These are phyloP conservation scores for Aspergillus sojae DNA, from an alignment of 2,329 filamentous ascomycete species.

Conservation along the genomic window DNA sequence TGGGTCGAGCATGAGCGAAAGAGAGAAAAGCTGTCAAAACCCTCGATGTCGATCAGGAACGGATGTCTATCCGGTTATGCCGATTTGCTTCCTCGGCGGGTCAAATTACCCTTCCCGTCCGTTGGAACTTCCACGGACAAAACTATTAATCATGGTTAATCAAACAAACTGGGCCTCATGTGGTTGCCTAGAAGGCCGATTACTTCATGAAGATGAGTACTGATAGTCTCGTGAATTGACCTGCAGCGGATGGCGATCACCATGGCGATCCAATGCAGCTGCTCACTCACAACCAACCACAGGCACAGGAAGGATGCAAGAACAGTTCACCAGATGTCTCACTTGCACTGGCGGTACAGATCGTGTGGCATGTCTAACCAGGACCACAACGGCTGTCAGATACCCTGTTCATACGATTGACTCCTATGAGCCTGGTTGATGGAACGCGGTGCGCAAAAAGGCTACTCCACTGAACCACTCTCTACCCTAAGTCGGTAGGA, in stretches of 20 bases:
- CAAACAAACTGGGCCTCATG: background rate
- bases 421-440: background rate
- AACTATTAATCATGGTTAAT: background rate
- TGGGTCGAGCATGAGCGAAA: background rate
- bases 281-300: background rate
- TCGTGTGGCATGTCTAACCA: background rate
- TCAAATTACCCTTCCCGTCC: background rate
- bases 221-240: background rate
- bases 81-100: constrained; percentile 9
- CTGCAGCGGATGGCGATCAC: background rate
- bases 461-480: background rate
- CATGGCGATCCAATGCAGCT: background rate
- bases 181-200: background rate
- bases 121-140: background rate
- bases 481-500: background rate
- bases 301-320: background rate
- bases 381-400: constrained; percentile 5
- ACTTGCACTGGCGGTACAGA: background rate
- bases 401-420: background rate
- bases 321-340: background rate
- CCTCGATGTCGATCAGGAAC: constrained; percentile 18
- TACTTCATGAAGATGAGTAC: background rate
- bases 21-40: constrained; percentile 17
- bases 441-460: background rate
- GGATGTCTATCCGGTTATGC: constrained; percentile 9